phyloP scores from a whole-genome alignment of 495 filamentous ascomycete genomes.

The Podospora tetraspora region DNA sequence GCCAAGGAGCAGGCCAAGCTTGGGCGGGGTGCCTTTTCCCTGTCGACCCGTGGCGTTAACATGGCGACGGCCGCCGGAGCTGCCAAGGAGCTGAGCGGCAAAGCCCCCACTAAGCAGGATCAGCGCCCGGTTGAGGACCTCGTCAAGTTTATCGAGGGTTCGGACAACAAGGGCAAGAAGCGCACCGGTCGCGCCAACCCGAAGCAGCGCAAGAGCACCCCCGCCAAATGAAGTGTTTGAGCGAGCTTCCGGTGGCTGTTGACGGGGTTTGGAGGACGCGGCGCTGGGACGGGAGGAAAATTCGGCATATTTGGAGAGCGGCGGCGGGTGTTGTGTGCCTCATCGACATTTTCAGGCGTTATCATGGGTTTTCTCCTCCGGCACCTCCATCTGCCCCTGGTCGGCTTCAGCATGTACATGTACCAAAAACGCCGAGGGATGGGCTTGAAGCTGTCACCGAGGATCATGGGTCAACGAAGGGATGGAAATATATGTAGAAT shows the following conservation, averaged over 20 bases:
- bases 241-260: not conserved
- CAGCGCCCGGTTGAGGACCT: slow-evolving; percentile 13
- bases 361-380: not conserved
- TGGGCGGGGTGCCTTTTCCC: slow-evolving; percentile 48
- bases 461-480: slow-evolving; percentile 3
- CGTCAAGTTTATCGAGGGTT: slow-evolving; percentile 13
- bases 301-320: not conserved
- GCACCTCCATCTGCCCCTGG: not conserved
- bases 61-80: slow-evolving; percentile 20
- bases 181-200: slow-evolving; percentile 6
- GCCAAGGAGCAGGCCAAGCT: slow-evolving; percentile 74
- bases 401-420: slow-evolving; percentile 6
- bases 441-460: not conserved
- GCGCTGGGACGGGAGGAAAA: not conserved
- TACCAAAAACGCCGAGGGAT: not conserved
- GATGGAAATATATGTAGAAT: not conserved
- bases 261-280: not conserved
- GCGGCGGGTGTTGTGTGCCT: not conserved
- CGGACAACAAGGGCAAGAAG: slow-evolving; percentile 15
- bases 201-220: slow-evolving; percentile 3
- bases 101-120: not conserved
- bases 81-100: not conserved
- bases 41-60: slow-evolving; percentile 47
- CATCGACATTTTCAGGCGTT: slow-evolving; percentile 1
- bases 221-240: not conserved